phyloP scores from a whole-genome alignment of 192 early-diverging fungal species.

The Backusella parvicylindrica region DNA sequence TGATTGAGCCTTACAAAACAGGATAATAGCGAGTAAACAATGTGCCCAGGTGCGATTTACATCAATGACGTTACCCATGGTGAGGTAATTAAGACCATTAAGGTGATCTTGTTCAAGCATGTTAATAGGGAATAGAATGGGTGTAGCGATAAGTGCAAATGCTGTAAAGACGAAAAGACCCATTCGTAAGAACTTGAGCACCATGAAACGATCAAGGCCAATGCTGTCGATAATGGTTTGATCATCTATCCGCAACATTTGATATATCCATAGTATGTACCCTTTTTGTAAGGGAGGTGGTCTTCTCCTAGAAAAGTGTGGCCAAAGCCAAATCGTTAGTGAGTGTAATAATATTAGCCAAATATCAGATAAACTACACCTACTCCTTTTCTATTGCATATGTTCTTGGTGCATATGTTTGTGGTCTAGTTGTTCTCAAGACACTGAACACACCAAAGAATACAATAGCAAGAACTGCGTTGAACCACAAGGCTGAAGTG shows the following conservation, averaged over 20 bases:
- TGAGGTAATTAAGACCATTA: conserved; percentile 55
- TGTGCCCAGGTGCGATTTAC: conserved; percentile 68
- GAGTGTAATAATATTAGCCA: neutral
- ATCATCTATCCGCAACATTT: conserved; percentile 51
- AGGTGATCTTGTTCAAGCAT: conserved; percentile 41
- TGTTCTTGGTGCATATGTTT: conserved; percentile 71
- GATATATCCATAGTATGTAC: conserved; percentile 57
- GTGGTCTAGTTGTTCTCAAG: conserved; percentile 57
- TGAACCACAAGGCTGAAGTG: conserved; percentile 66
- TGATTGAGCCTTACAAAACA: conserved; percentile 45
- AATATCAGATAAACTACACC: neutral
- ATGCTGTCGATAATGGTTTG: conserved; percentile 49
- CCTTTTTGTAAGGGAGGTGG: conserved; percentile 51
- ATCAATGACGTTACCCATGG: conserved; percentile 67
- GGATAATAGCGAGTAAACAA: conserved; percentile 48
- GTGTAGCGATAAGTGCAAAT: conserved; percentile 52
- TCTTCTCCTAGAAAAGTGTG: conserved; percentile 35
- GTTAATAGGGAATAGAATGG: conserved; percentile 71
- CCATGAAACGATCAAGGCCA: conserved; percentile 78
- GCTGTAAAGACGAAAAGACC: conserved; percentile 61
- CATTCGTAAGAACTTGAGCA: conserved; percentile 67
- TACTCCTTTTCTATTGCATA: conserved; percentile 58
- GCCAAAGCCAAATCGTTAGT: neutral
- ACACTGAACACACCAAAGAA: conserved; percentile 63
- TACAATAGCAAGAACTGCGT: conserved; percentile 46